phyloP scores from a whole-genome alignment of 352 stramenopile genomes.

The Phytophthora sp. region DNA sequence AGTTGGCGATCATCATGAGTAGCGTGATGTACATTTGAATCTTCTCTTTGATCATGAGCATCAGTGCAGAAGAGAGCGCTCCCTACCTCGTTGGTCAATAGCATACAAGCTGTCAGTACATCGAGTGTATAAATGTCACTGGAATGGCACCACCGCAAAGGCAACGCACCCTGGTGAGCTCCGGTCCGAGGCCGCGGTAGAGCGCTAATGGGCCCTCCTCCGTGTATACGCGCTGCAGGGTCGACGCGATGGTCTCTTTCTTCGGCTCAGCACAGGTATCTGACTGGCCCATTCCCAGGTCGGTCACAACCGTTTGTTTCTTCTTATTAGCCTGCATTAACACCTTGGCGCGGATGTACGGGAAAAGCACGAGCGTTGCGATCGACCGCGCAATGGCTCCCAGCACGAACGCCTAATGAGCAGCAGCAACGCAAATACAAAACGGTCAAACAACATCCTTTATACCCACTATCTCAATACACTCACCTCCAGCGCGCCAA shows the following conservation, averaged over 20 bases:
- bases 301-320: slow-evolving; percentile 32
- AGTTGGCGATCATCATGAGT: slow-evolving; percentile 72
- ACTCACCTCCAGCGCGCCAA: slow-evolving; percentile 73
- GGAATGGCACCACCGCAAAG: slow-evolving; percentile 1
- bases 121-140: not conserved
- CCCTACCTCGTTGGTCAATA: slow-evolving; percentile 52
- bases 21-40: slow-evolving; percentile 92
- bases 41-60: slow-evolving; percentile 99
- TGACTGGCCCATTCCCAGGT: slow-evolving; percentile 16
- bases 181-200: slow-evolving; percentile 94
- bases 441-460: not conserved
- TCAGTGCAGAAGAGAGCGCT: slow-evolving; percentile 96
- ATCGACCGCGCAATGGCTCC: slow-evolving; percentile 94
- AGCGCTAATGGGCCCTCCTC: slow-evolving; percentile 89
- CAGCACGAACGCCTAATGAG: slow-evolving; percentile 92
- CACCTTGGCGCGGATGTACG: slow-evolving; percentile 97
- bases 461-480: not conserved
- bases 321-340: slow-evolving; percentile 93
- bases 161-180: slow-evolving; percentile 88
- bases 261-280: slow-evolving; percentile 36
- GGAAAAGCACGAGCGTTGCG: slow-evolving; percentile 96
- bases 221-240: slow-evolving; percentile 75
- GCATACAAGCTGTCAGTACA: slow-evolving; percentile 3
- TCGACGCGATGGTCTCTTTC: slow-evolving; percentile 82
- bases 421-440: slow-evolving; percentile 5